phyloP scores from a whole-genome alignment of 179 eudicot genomes.

The Silene noctiflora region DNA sequence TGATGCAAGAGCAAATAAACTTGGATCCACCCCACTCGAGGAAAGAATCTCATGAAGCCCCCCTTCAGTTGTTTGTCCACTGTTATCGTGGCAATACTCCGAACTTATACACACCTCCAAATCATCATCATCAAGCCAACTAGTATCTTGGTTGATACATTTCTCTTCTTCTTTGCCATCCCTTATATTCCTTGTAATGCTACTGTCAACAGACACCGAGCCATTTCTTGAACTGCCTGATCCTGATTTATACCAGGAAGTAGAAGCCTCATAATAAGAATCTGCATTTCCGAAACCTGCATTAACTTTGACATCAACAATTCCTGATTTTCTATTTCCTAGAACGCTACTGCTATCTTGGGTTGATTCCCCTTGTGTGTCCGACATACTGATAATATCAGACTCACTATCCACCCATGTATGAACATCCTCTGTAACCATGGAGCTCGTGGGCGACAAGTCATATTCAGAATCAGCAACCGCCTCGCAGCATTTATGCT shows the following conservation, averaged over 20 bases:
- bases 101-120: constrained; percentile 19
- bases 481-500: constrained; percentile 27
- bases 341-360: constrained; percentile 29
- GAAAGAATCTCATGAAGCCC: constrained; percentile 32
- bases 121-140: constrained; percentile 22
- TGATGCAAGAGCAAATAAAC: constrained; percentile 16
- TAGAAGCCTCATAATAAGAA: constrained; percentile 27
- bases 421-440: constrained; percentile 14
- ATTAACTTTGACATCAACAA: constrained; percentile 12
- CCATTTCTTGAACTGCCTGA: constrained; percentile 3
- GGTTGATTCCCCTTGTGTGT: constrained; percentile 20
- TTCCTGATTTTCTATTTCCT: constrained; percentile 20
- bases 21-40: constrained; percentile 28
- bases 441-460: neutral
- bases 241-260: constrained; percentile 25
- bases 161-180: constrained; percentile 19
- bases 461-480: constrained; percentile 8
- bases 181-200: neutral
- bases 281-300: constrained; percentile 13
- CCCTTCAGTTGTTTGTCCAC: constrained; percentile 16
- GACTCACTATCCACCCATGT: neutral
- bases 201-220: constrained; percentile 9
- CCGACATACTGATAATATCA: neutral
- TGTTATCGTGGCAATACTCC: constrained; percentile 14
- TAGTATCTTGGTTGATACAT: neutral